These are phyloP conservation scores for Psophocarpus tetragonolobus DNA, from an alignment of 306 rosid genomes.

Conservation along the genomic window DNA sequence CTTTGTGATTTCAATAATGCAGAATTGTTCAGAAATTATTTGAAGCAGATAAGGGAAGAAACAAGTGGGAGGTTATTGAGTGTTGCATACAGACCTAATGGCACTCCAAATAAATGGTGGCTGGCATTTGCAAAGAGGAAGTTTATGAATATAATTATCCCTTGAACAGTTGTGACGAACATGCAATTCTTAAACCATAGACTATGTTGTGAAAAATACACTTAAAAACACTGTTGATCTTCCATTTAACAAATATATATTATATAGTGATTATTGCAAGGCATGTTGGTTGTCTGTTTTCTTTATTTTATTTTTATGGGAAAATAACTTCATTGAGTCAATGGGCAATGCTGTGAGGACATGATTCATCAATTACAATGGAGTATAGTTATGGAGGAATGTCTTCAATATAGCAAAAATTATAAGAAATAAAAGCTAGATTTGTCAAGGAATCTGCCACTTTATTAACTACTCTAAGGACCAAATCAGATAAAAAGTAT, in stretches of 20 bases:
- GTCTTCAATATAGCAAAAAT: too few species aligned
- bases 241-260: too few species aligned
- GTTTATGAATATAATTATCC: slow-evolving; percentile 83
- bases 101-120: slow-evolving; percentile 99
- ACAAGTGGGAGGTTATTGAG: slow-evolving; percentile 96
- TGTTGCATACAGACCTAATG: slow-evolving; percentile 92
- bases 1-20: slow-evolving; percentile 45
- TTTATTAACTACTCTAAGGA: too few species aligned
- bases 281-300: slow-evolving; percentile 12
- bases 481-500: too few species aligned
- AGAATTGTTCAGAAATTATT: slow-evolving; percentile 84
- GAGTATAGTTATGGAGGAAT: too few species aligned
- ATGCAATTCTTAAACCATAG: slow-evolving; percentile 30
- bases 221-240: too few species aligned
- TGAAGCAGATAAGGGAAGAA: slow-evolving; percentile 98
- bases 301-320: too few species aligned
- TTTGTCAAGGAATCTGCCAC: too few species aligned
- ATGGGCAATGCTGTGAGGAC: too few species aligned
- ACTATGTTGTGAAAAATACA: slow-evolving; percentile 31
- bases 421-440: too few species aligned
- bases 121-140: slow-evolving; percentile 97
- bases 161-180: slow-evolving; percentile 46
- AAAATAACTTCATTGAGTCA: too few species aligned
- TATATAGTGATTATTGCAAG: slow-evolving; percentile 27
- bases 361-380: too few species aligned